Evolutionary conservation across 768 basidiomycete species (phyloP).

Genomic region (Boletellus emodensis): DNA sequence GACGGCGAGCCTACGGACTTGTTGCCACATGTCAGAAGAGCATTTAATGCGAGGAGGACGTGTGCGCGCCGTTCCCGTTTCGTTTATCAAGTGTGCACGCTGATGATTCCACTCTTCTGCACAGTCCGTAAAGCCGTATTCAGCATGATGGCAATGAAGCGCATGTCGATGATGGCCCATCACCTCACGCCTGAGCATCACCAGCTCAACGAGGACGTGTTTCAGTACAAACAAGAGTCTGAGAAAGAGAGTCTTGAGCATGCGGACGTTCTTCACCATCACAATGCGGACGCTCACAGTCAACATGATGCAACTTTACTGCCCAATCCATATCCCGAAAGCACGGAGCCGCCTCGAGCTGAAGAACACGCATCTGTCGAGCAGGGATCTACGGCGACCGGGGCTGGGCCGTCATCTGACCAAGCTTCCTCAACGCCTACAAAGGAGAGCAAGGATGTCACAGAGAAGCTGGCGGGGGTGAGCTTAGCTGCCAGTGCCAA

Average conservation of each 20-base stretch:
- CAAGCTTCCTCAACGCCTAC: constrained; percentile 1
- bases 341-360: background rate
- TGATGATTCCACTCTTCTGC: constrained; percentile 4
- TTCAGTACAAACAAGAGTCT: constrained; percentile 76
- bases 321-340: background rate
- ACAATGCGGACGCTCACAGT: constrained; percentile 27
- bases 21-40: constrained; percentile 84
- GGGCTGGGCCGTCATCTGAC: background rate
- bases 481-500: constrained; percentile 30
- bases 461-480: constrained; percentile 26
- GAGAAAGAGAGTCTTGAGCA: constrained; percentile 47
- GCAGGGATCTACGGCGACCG: constrained; percentile 3
- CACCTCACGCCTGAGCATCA: constrained; percentile 41
- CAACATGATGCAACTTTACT: background rate
- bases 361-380: background rate
- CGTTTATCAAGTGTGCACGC: background rate
- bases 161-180: constrained; percentile 58
- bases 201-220: constrained; percentile 55
- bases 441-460: constrained; percentile 20
- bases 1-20: constrained; percentile 68
- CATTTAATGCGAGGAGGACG: constrained; percentile 82
- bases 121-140: constrained; percentile 86
- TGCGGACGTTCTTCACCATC: constrained; percentile 48
- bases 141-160: constrained; percentile 80
- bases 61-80: constrained; percentile 47